Evolutionary conservation across 768 basidiomycete species (phyloP).

Genomic region (Lepiota venenata): DNA sequence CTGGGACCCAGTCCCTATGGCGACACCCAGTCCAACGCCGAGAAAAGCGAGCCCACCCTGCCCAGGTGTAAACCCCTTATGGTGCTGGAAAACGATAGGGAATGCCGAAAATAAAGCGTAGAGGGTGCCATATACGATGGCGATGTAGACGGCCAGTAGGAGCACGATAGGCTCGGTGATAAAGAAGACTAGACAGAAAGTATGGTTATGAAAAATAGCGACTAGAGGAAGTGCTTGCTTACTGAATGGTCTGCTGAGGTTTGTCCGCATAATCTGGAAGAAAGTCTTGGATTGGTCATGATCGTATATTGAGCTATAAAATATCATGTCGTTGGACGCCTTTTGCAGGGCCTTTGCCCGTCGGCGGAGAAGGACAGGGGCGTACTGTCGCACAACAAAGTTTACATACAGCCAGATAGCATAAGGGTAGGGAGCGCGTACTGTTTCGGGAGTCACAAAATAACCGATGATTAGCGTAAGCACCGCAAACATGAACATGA

Average conservation of each 20-base stretch:
- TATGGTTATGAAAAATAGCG: neutral
- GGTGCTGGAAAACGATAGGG: slow-evolving; percentile 55
- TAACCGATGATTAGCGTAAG: slow-evolving; percentile 43
- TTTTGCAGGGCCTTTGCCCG: slow-evolving; percentile 43
- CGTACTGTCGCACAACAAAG: slow-evolving; percentile 37
- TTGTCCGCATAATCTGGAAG: slow-evolving; percentile 38
- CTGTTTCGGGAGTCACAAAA: slow-evolving; percentile 56
- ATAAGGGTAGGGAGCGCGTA: slow-evolving; percentile 18
- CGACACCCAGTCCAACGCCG: slow-evolving; percentile 58
- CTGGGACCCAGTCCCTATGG: slow-evolving; percentile 46
- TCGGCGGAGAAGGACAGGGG: slow-evolving; percentile 55
- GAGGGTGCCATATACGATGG: slow-evolving; percentile 58
- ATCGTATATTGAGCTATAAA: slow-evolving; percentile 52
- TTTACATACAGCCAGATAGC: neutral
- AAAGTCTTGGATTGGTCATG: slow-evolving; percentile 38
- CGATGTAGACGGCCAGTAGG: slow-evolving; percentile 53
- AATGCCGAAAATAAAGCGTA: slow-evolving; percentile 65
- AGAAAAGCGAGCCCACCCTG: slow-evolving; percentile 60
- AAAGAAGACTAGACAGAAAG: slow-evolving; percentile 43
- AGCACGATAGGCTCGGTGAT: slow-evolving; percentile 64
- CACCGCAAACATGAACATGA: slow-evolving; percentile 53
- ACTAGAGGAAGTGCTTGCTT: slow-evolving; percentile 15
- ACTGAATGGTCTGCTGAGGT: slow-evolving; percentile 57
- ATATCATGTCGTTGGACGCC: slow-evolving; percentile 33
- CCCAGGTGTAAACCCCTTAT: slow-evolving; percentile 49